A percentile compares a stretch with the other conserved stretches of the same genome.
phyloP scores from a whole-genome alignment of 2,329 filamentous ascomycete genomes.

The Fusarium brevicatenulatum region DNA sequence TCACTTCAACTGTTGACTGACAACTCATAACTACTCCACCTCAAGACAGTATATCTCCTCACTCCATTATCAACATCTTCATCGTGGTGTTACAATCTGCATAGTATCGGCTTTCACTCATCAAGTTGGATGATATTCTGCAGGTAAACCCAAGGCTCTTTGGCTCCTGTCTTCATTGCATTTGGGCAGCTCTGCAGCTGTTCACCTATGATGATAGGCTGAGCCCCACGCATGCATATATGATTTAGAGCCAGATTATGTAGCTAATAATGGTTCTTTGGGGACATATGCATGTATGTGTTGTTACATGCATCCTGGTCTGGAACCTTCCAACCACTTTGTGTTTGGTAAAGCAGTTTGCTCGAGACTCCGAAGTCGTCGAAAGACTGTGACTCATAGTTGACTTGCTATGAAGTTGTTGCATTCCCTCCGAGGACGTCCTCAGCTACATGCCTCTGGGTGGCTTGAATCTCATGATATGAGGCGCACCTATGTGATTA shows the following conservation, averaged over 20 bases:
- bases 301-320: constrained; percentile 10
- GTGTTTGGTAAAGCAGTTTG: background rate
- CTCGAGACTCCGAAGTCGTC: constrained; percentile 1
- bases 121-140: background rate
- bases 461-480: background rate
- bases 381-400: constrained; percentile 8
- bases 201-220: background rate
- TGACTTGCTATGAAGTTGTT: background rate
- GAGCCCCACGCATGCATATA: constrained; percentile 14
- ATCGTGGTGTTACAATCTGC: background rate
- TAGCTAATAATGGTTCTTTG: background rate
- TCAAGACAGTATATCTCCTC: background rate
- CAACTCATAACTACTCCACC: constrained; percentile 2
- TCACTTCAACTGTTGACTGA: background rate
- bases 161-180: background rate
- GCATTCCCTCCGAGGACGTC: background rate
- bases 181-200: constrained; percentile 29
- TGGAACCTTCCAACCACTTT: constrained; percentile 3
- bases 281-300: constrained; percentile 17
- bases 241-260: background rate
- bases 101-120: background rate
- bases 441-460: background rate
- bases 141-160: constrained; percentile 11
- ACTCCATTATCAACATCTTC: background rate
- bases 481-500: background rate